Percentiles rank a stretch among this genome's conserved stretches.
These are phyloP conservation scores for Lipomyces spencermartinsiae DNA, from an alignment of 805 yeast genomes.

Conservation along the genomic window DNA sequence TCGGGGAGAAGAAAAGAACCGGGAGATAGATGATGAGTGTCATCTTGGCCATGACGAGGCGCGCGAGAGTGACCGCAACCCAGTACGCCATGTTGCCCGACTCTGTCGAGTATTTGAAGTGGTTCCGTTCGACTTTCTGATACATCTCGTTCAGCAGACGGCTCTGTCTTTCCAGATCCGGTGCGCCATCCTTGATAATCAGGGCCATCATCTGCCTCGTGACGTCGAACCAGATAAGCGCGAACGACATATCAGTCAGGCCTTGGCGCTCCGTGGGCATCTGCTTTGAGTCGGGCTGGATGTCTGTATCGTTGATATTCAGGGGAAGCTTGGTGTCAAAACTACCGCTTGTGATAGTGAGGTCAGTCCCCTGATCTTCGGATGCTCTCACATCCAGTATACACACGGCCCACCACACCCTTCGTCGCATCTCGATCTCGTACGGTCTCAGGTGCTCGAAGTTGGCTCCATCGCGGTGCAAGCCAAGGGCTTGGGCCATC, in stretches of 20 bases:
- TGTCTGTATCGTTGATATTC: slow-evolving; percentile 6
- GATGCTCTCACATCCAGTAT: neutral
- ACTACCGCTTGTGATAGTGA: neutral
- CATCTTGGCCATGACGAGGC: no score
- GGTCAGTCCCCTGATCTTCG: neutral
- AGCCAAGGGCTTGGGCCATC: neutral
- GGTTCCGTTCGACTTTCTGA: no score
- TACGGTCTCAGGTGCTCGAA: neutral
- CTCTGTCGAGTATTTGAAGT: no score
- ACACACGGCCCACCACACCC: neutral
- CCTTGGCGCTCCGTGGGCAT: neutral
- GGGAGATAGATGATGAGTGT: no score
- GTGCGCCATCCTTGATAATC: no score
- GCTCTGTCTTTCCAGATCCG: no score
- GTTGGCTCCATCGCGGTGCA: neutral
- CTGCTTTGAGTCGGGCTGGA: neutral
- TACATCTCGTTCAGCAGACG: no score
- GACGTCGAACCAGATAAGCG: no score
- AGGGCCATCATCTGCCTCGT: no score
- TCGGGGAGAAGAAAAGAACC: no score
- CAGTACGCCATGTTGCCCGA: no score
- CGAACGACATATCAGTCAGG: neutral
- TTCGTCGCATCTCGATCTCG: neutral
- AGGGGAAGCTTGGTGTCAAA: slow-evolving; percentile 1
- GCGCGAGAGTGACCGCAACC: no score